A percentile compares a stretch with the other conserved stretches of the same genome.
Conservation (phyloP, 2,329 filamentous ascomycete species). For the Incumbomyces lentus region DNA sequence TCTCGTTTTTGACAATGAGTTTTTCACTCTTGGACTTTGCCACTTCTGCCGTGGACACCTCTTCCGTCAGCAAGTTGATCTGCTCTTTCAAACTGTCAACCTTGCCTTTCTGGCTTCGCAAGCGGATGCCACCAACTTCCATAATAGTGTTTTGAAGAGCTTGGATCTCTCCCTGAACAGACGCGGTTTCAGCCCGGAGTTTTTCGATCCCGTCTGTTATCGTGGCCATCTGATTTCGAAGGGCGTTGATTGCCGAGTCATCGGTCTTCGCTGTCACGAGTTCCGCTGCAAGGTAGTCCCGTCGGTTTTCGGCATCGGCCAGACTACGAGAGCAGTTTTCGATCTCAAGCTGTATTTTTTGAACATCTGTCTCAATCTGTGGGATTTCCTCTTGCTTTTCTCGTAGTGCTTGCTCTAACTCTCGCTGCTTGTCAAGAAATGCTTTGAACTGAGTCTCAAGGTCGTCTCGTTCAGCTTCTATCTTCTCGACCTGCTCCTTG, state of each 20-base stretch:
- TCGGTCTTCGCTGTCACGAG: constrained; percentile 73
- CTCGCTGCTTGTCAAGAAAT: constrained; percentile 74
- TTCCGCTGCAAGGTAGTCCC: constrained; percentile 73
- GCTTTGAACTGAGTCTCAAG: constrained; percentile 73
- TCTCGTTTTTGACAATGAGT: constrained; percentile 75
- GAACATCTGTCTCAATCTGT: constrained; percentile 75
- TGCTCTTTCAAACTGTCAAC: constrained; percentile 83
- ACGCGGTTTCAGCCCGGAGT: constrained; percentile 74
- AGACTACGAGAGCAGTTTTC: constrained; percentile 80
- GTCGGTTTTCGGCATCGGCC: constrained; percentile 69
- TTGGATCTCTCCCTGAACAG: constrained; percentile 87
- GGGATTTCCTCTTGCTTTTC: constrained; percentile 70
- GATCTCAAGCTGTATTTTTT: constrained; percentile 80
- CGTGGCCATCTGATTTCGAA: constrained; percentile 68
- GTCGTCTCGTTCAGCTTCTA: constrained; percentile 76
- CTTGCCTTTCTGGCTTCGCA: constrained; percentile 79
- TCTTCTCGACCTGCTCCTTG: constrained; percentile 77
- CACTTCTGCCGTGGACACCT: constrained; percentile 76
- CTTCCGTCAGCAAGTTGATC: constrained; percentile 68
- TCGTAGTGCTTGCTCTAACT: constrained; percentile 63
- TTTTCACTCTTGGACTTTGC: constrained; percentile 90
- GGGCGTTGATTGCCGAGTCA: constrained; percentile 57
- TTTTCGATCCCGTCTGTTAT: constrained; percentile 70
- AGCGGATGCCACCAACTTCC: constrained; percentile 89
- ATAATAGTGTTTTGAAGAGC: constrained; percentile 92